Evolutionary conservation across 2,329 filamentous ascomycete genomes (phyloP).

Genomic region (Plectosphaerella sp.): DNA sequence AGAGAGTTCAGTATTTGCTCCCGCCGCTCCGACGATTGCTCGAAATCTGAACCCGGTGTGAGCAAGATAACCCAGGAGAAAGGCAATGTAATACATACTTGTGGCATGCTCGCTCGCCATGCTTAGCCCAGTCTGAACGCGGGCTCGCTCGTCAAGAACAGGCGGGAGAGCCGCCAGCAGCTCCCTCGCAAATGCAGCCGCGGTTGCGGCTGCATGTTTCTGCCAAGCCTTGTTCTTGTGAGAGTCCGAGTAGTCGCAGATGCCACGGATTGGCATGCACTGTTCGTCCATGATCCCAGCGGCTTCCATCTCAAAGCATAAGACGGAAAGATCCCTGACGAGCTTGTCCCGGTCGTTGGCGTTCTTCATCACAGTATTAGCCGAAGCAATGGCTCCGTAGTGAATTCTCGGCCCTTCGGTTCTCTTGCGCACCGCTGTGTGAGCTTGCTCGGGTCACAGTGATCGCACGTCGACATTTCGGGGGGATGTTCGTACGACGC

Average conservation of each 20-base stretch:
- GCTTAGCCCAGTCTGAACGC: neutral
- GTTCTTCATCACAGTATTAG: slow-evolving; percentile 26
- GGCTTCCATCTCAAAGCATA: slow-evolving; percentile 22
- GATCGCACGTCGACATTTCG: neutral
- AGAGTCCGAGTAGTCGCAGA: slow-evolving; percentile 31
- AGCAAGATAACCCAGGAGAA: too few relatives aligned
- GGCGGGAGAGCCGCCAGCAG: slow-evolving; percentile 2
- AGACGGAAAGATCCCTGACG: neutral
- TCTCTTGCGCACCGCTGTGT: neutral
- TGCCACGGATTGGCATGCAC: slow-evolving; percentile 26
- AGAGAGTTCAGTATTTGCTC: slow-evolving; percentile 21
- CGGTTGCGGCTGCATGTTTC: slow-evolving; percentile 23
- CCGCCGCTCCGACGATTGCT: neutral
- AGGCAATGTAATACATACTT: too few relatives aligned
- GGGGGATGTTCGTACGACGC: neutral
- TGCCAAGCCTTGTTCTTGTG: slow-evolving; percentile 32
- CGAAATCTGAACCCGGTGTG: neutral
- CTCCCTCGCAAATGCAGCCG: slow-evolving; percentile 19
- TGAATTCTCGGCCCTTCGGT: slow-evolving; percentile 4
- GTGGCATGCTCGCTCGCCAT: neutral
- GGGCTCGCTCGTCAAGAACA: fast-evolving
- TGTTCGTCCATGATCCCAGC: slow-evolving; percentile 15
- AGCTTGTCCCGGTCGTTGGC: slow-evolving; percentile 21
- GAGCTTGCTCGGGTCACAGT: slow-evolving; percentile 3
- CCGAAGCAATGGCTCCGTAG: slow-evolving; percentile 19